A percentile compares a stretch with the other conserved stretches of the same genome.
Evolutionary conservation across 164 flowering plant genomes (phyloP).

Genomic region (Berberis thunbergii): DNA sequence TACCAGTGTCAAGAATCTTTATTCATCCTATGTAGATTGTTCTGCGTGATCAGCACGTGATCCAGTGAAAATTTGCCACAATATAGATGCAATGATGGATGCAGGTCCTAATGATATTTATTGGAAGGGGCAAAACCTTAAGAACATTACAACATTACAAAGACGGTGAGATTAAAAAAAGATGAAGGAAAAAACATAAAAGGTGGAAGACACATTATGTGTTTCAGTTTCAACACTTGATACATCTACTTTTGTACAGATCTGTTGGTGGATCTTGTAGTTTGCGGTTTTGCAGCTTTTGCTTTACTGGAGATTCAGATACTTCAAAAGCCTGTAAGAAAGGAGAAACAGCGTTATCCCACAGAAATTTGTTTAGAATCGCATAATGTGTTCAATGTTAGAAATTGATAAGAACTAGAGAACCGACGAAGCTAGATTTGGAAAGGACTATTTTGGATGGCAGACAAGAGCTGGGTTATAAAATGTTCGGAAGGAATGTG

Average conservation of each 20-base stretch:
- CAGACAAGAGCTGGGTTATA: neutral
- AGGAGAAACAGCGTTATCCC: neutral
- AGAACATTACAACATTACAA: too few species aligned
- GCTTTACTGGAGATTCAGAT: slow-evolving; percentile 24
- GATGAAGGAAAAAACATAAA: neutral
- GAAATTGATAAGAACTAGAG: neutral
- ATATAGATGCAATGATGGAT: neutral
- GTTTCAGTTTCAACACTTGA: neutral
- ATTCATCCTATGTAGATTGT: too few species aligned
- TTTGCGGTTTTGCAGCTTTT: slow-evolving; percentile 1
- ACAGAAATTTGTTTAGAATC: neutral
- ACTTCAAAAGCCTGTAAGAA: slow-evolving; percentile 26
- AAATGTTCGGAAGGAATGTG: too few species aligned
- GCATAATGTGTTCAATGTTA: neutral
- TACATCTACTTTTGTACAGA: slow-evolving; percentile 2
- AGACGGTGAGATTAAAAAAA: neutral
- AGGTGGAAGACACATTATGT: neutral
- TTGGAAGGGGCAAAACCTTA: too few species aligned
- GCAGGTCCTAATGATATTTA: neutral
- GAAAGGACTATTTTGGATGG: neutral
- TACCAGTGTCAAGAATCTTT: too few species aligned
- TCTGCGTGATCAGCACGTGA: too few species aligned
- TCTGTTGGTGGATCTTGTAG: neutral
- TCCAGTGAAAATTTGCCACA: too few species aligned
- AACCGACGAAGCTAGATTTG: neutral